Base-by-base conservation (phyloP, 2,329 filamentous ascomycete species). In the Fusarium anguioides region DNA sequence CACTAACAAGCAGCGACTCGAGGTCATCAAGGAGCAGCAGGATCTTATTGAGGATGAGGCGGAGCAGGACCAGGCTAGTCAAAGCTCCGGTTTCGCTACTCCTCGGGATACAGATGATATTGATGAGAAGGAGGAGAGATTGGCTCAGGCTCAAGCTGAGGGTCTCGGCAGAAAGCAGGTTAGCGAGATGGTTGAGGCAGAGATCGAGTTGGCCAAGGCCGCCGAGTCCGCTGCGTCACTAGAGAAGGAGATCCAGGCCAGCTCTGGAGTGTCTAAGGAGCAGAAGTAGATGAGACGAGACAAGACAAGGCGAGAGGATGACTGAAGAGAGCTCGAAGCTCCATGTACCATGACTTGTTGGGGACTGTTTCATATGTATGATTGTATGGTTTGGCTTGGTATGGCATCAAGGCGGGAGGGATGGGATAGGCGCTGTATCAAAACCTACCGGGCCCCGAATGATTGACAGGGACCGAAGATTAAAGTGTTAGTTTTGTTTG, bases 41-140 rank as follows among this genome's bases (percentile, higher is more conserved):
- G 96, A 97, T 78, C 88, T 99, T 66, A 99, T 99, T 59, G 91
- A 97, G 67, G 96, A 99, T 77, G 96, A 99, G 84, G 96, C 95
- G 68, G 88, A 96, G 82, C 95, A 99, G 82, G 92, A 92, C 74
- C 87, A 94, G 76, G 87, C 91, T 78, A 93, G 92, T 79, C 89
- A 92, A 77, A 89, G 89, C 74, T 88, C 87, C 37, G 92, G 92
- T 14, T 86, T 91, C 48, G 86, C 90, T 15, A 90, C 90, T 10
- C 92, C 92, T 2, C 92, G 94, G 75, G 96, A 98, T 73, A 88
- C 89, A 27, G 93, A 97, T 64, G 87, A 98, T 76, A 98, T 98
- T 72, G 95, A 98, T 74, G 96, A 98, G 79, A 94, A 95, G 82
- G 93, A 97, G 69, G 91, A 93, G 77, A 86, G 89, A 61, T 79